Conservation (phyloP, 345 rosid species). For the Clarkia xantiana region DNA sequence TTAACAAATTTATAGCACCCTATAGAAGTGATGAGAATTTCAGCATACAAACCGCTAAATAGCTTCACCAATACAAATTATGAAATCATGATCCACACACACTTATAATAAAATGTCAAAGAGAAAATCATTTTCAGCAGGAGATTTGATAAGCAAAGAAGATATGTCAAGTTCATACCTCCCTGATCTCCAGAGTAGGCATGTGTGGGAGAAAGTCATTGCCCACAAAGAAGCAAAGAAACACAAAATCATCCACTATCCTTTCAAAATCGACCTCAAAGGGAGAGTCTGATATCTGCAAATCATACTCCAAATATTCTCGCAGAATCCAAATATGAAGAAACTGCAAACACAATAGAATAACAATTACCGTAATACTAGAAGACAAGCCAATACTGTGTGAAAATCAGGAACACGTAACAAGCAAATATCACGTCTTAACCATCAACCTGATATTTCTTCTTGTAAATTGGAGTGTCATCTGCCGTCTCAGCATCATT, state of each 20-base stretch:
- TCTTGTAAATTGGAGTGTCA: conserved; percentile 81
- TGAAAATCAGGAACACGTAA: not conserved
- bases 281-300: conserved; percentile 73
- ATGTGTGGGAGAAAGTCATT: conserved; percentile 98
- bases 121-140: not conserved
- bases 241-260: conserved; percentile 94
- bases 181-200: conserved; percentile 97
- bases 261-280: conserved; percentile 70
- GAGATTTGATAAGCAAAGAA: not conserved
- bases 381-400: too few species aligned
- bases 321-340: conserved; percentile 85
- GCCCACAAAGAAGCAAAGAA: conserved; percentile 95
- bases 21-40: conserved; percentile 21
- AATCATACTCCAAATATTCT: conserved; percentile 80
- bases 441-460: conserved; percentile 81
- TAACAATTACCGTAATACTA: conserved; percentile 1
- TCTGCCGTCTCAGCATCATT: conserved; percentile 29
- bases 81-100: too few species aligned
- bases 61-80: not conserved
- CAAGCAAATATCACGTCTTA: not conserved
- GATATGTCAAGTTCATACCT: conserved; percentile 30
- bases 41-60: conserved; percentile 3
- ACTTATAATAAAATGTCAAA: too few species aligned
- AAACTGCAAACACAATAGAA: conserved; percentile 36
- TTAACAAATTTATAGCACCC: conserved; percentile 94